Evolutionary conservation across 495 filamentous ascomycete species (phyloP), one percentile per base, ranked within the genome.

Genomic region (Neurospora discreta): DNA sequence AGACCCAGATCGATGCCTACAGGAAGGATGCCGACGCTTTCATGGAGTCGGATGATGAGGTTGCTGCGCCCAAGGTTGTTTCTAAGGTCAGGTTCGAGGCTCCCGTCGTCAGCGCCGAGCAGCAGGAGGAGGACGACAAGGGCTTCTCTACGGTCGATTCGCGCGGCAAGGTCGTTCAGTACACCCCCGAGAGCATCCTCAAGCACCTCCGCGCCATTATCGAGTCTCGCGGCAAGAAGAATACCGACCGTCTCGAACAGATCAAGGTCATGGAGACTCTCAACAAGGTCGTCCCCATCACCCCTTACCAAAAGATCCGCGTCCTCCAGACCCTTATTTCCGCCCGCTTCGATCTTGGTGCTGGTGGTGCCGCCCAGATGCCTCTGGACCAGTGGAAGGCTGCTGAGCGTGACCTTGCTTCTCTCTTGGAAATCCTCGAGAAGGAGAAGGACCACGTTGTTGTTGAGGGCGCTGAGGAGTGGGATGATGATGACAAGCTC

Each of bases 201-300:
- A 98, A 98, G 86, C 93, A 98, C 81, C 88, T 99, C 42, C 88
- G 93, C 46, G 87, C 90, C 52, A 98, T 99, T 77, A 86, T 98
- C 73, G 95, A 98, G 84, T 94, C 95, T 33, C 87, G 95, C 82
- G 95, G 95, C 80, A 94, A 97, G 87, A 99, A 98, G 89, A 98
- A 98, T 83, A 98, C 96, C 73, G 95, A 99, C 79, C 90, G 94
- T 52, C 79, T 87, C 42, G 95, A 98, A 82, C 95, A 98, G 83
- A 98, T 99, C 79, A 89, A 89, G 81, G 90, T 95, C 69, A 97
- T 99, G 95, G 95, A 98, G 86, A 97, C 92, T 85, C 88, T 99
- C 69, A 85, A 90, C 76, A 93, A 96, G 80, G 93, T 98, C 74
- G 87, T 96, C 46, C 88, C 87, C 73, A 65, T 65, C 23, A 93